Conservation (phyloP, 2,329 filamentous ascomycete genomes). For the Fusarium sp. region DNA sequence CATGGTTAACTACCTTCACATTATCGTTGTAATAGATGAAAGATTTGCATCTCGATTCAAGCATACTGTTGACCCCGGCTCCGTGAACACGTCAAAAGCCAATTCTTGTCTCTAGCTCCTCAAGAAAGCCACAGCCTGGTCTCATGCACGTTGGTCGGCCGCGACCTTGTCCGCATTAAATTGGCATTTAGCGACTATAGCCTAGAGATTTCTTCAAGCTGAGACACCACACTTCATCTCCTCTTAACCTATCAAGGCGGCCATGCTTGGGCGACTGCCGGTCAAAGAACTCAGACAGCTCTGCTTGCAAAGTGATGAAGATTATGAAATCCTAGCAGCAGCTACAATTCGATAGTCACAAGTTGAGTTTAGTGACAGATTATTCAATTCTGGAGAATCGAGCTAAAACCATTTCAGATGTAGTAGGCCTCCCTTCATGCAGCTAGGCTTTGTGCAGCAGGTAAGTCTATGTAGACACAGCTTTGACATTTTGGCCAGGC, state of each 20-base stretch:
- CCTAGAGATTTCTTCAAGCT: not conserved
- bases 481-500: not conserved
- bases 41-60: not conserved
- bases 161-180: not conserved
- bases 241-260: not conserved
- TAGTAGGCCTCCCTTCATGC: not conserved
- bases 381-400: not conserved
- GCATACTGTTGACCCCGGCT: not conserved
- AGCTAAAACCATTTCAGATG: not conserved
- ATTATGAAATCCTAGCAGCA: not conserved
- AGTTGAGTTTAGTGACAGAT: not conserved
- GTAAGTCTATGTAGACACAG: not conserved
- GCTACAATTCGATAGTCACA: not conserved
- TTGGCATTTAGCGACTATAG: not conserved
- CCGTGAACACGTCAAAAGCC: slow-evolving; percentile 1
- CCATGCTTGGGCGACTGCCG: not conserved
- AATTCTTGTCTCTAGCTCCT: not conserved
- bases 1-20: no score
- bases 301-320: not conserved
- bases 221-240: not conserved
- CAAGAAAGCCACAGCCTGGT: not conserved
- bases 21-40: not conserved
- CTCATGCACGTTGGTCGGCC: not conserved
- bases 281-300: not conserved
- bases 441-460: not conserved